phyloP scores from a whole-genome alignment of 345 rosid species.

The Eutrema heterophyllum region DNA sequence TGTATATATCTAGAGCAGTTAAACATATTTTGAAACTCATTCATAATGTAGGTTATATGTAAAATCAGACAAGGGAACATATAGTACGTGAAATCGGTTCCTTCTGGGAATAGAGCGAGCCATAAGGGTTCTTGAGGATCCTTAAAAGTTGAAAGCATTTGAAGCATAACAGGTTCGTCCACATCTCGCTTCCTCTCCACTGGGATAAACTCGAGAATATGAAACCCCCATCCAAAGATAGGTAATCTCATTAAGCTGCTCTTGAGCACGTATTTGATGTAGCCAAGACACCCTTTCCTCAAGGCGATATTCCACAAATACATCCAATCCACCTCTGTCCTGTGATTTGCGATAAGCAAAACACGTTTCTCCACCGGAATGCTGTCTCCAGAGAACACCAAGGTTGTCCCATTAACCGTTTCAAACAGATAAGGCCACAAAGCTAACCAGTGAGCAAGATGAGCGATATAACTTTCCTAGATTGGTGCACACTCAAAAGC shows the following conservation, averaged over 20 bases:
- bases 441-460: conserved; percentile 71
- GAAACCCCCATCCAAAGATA: conserved; percentile 86
- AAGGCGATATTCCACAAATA: conserved; percentile 79
- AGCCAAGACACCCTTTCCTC: conserved; percentile 70
- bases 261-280: conserved; percentile 77
- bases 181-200: conserved; percentile 84
- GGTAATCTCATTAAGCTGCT: conserved; percentile 80
- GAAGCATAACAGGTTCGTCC: conserved; percentile 56
- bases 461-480: conserved; percentile 52
- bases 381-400: conserved; percentile 62
- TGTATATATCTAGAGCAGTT: no score
- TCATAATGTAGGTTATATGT: no score
- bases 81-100: conserved; percentile 79
- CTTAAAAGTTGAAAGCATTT: conserved; percentile 58
- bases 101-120: conserved; percentile 91
- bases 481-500: conserved; percentile 42
- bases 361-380: conserved; percentile 54
- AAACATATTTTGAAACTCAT: neutral
- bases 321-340: conserved; percentile 96
- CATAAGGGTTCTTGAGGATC: conserved; percentile 71
- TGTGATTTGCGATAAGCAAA: conserved; percentile 66
- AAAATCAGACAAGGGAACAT: conserved; percentile 17
- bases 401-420: conserved; percentile 61
- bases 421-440: conserved; percentile 86
- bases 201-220: conserved; percentile 72